Evolutionary conservation across 2,329 filamentous ascomycete species (phyloP), one percentile per base, ranked within the genome.

Genomic region (Emericellopsis cladophorae): DNA sequence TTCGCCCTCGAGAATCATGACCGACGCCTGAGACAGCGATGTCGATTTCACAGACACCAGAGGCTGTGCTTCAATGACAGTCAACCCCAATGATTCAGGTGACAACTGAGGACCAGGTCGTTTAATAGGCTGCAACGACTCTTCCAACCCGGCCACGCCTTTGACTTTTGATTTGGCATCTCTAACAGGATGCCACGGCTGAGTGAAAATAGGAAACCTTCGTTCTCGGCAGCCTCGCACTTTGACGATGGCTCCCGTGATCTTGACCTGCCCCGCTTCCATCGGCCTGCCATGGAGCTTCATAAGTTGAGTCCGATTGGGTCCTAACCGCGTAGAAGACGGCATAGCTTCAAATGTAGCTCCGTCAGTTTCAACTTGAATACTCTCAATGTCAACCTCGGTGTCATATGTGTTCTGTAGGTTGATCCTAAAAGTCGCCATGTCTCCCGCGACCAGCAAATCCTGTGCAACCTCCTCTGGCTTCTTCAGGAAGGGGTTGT

Each of bases 321-420:
- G 84, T 0, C 86, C 85, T 39, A 98, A 72, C 7, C 83, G 54
- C 5, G 82, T 76, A 39, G 72, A 74, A 47, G 82, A 76, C 12
- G 72, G 64, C 7, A 73, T 62, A 1, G 82, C 79, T 41, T 81
- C 74, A 43, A 95, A 85, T 2, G 78, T 70, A 21, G 79, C 73
- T 1, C 86, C 88, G 44, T 84, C 77, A 9, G 79, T 76, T 45
- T 87, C 79, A 7, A 98, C 65, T 22, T 70, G 72, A 36, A 98
- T 72, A 40, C 77, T 81, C 55, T 96, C 88, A 29, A 98, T 79
- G 41, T 94, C 86, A 5, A 98, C 66, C 46, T 95, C 87, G 48
- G 96, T 82, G 45, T 96, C 90, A 50, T 88, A 95, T 0, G 89
- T 87, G 51, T 98, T 98, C 54, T 96, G 92, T 15, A 98, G 66